phyloP scores from a whole-genome alignment of 257 asterid species.

The Forsythia viridissima region DNA sequence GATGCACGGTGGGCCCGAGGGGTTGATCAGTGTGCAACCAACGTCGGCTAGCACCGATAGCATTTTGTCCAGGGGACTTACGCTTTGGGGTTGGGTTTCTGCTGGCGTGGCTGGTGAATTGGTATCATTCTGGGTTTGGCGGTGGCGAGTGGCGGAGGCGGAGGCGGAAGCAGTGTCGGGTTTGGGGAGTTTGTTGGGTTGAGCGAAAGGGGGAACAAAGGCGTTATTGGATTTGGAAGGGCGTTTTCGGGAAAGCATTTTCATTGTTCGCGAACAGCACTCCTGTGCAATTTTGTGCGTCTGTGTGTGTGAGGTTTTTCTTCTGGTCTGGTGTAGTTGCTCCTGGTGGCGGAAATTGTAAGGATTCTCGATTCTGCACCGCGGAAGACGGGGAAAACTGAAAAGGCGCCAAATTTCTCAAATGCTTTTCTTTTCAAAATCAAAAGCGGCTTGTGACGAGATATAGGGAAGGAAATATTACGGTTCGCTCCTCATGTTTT shows the following conservation, averaged over 20 bases:
- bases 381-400: not conserved
- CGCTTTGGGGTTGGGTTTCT: conserved; percentile 1
- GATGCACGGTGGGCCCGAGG: conserved; percentile 64
- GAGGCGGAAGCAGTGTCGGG: conserved; percentile 15
- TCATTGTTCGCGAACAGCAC: not conserved
- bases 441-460: not conserved
- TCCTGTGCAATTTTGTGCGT: not conserved
- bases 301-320: not conserved
- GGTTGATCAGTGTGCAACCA: conserved; percentile 70
- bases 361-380: no score
- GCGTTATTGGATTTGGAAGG: conserved; percentile 42
- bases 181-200: conserved; percentile 45
- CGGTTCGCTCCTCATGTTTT: no score
- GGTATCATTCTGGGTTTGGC: conserved; percentile 18
- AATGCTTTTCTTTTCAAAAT: not conserved
- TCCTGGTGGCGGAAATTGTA: not conserved
- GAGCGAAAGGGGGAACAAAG: conserved; percentile 54
- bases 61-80: conserved; percentile 36
- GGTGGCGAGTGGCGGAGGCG: conserved; percentile 11
- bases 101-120: conserved; percentile 26
- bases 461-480: no score
- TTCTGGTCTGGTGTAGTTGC: not conserved
- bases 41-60: conserved; percentile 71
- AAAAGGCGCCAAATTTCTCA: conserved; percentile 21
- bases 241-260: conserved; percentile 57